These are phyloP conservation scores for Zhuliangozyma blackwelliae DNA, from an alignment of 1,139 yeast genomes.

Conservation along the genomic window DNA sequence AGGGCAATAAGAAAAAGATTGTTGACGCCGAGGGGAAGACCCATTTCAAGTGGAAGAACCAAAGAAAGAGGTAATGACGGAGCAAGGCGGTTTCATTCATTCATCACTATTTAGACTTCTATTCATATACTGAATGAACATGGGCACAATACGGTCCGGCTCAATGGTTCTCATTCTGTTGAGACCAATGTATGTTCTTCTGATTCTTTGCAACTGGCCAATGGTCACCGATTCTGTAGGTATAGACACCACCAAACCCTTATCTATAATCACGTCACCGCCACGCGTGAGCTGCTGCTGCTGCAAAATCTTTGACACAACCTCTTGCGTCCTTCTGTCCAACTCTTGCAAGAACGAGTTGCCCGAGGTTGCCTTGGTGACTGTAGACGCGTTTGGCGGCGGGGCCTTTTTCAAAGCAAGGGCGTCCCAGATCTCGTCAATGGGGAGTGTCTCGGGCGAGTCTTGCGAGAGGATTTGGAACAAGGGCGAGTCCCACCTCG, in stretches of 20 bases:
- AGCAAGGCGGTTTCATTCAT: no score
- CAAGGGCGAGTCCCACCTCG: constrained; percentile 93
- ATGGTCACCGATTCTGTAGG: constrained; percentile 63
- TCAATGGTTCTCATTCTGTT: constrained; percentile 77
- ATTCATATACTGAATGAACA: constrained; percentile 72
- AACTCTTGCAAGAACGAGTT: constrained; percentile 75
- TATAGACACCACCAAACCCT: constrained; percentile 48
- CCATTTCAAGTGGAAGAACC: constrained; percentile 81
- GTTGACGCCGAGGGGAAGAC: constrained; percentile 60
- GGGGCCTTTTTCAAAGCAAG: constrained; percentile 59
- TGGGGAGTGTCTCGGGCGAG: constrained; percentile 46
- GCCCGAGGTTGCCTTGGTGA: constrained; percentile 66
- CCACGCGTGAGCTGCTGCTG: constrained; percentile 60
- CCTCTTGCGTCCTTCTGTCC: constrained; percentile 67
- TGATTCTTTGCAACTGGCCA: constrained; percentile 76
- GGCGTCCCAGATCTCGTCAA: constrained; percentile 70
- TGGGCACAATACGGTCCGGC: constrained; percentile 56
- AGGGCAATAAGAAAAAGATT: constrained; percentile 79
- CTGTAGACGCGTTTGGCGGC: constrained; percentile 75
- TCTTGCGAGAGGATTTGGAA: constrained; percentile 60
- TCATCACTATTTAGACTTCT: constrained; percentile 40
- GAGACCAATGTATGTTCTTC: constrained; percentile 75
- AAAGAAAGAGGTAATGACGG: constrained; percentile 77
- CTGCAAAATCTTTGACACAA: constrained; percentile 54
- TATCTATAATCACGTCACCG: constrained; percentile 39